Percentiles rank a stretch among this genome's conserved stretches.
Conservation (phyloP, 2,329 filamentous ascomycete genomes). For the Ceratocystis diversiconidia region DNA sequence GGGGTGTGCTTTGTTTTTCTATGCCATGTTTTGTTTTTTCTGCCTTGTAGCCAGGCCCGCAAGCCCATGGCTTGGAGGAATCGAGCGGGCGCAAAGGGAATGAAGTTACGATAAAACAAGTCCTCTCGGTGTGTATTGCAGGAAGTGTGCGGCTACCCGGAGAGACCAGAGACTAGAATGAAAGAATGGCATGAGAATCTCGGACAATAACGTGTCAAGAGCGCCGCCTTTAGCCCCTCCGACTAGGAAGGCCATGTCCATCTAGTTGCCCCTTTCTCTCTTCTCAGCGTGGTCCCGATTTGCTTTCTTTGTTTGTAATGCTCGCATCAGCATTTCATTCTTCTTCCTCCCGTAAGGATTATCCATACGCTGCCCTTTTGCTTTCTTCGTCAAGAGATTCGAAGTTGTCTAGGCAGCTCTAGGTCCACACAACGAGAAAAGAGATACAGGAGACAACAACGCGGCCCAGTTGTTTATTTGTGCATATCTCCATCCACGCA, state of each 20-base stretch:
- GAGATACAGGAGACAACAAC: not conserved
- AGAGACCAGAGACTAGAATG: not conserved
- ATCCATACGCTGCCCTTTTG: not conserved
- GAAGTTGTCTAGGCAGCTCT: not conserved
- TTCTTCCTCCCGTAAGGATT: not conserved
- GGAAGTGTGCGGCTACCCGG: not conserved
- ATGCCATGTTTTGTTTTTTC: not conserved
- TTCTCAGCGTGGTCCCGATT: too few species aligned
- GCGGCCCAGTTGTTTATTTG: not conserved
- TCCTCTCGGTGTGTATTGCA: not conserved
- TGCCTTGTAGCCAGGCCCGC: not conserved
- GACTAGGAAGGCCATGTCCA: not conserved
- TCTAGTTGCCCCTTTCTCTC: not conserved
- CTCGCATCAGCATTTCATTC: not conserved
- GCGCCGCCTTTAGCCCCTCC: not conserved
- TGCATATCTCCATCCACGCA: not conserved
- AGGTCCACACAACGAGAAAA: not conserved
- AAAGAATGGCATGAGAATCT: not conserved
- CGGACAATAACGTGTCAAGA: slow-evolving; percentile 4
- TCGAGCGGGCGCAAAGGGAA: not conserved
- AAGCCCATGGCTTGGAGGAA: not conserved
- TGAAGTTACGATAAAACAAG: not conserved
- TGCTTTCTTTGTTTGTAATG: too few species aligned
- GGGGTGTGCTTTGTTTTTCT: not conserved
- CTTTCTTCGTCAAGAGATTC: not conserved